Base-by-base conservation (phyloP, 306 rosid species). In the Echinosophora koreensis region DNA sequence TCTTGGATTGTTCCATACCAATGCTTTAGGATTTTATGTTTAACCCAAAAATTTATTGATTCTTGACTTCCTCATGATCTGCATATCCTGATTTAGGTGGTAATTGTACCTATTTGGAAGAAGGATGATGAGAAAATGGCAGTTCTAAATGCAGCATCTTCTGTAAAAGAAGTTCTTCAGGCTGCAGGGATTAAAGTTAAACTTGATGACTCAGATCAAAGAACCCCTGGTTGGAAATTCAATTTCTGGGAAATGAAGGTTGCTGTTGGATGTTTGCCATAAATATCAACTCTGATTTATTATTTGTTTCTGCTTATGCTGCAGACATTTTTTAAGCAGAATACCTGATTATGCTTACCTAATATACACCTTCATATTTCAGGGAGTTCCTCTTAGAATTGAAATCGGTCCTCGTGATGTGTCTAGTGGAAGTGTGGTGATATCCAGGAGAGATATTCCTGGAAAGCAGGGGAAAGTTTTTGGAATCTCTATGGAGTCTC, bases 171-270 rank as follows among this genome's bases (percentile, higher is more conserved):
- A 49, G 65, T 78, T 62, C 92, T 95, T 65, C 91, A 84, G 65
- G 44, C 79, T 80, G 86, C 97, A 18, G 92, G 97, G 38, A 55
- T 92, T 77, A 92, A 54, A 80, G 91, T 91, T 83, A 92, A 91
- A 87, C 90, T 92, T 77, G 97, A 95, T 79, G 96, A 90, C 76
- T 76, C 97, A 4, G 97, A 90, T 68, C 97, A 88, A 82, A 89
- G 90, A 88, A 95, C 98, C 70, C 97, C 97, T 6, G 98, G 98
- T 56, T 95, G 99, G 99, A 95, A 95, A 85, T 95, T 90, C 86
- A 95, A 92, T 87, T 95, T 89, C 90, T 95, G 97, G 99, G 99
- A 95, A 86, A 95, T 95, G 97, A 92, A 95, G 97, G 97, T 95
- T 73, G 82, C 52, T 71, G 47, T 69, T 66, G 38, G 59, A 63